These are phyloP conservation scores for Botrytis fragariae DNA, from an alignment of 2,329 filamentous ascomycete genomes.

Conservation along the genomic window DNA sequence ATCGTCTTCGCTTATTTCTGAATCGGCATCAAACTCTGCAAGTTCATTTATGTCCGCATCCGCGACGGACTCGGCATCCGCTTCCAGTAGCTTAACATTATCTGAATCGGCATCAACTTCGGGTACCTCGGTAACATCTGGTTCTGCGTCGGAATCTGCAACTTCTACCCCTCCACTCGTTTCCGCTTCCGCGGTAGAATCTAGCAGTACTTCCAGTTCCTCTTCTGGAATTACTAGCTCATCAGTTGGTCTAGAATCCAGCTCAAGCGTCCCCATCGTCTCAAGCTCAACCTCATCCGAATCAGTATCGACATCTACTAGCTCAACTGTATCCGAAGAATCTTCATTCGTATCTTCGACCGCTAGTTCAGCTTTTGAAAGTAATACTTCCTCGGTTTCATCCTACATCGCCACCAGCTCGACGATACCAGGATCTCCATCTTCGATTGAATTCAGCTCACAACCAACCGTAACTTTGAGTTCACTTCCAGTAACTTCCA, in stretches of 20 bases:
- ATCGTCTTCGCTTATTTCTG: neutral
- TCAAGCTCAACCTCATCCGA: neutral
- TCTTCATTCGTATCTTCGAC: neutral
- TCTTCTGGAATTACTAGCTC: neutral
- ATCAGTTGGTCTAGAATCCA: neutral
- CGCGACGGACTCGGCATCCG: neutral
- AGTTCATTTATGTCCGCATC: neutral
- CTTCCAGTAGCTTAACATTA: neutral
- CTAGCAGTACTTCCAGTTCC: too few species aligned
- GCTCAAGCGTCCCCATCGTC: neutral
- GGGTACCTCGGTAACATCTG: neutral
- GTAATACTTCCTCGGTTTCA: neutral
- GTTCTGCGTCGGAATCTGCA: neutral
- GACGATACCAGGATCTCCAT: neutral
- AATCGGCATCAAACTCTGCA: neutral
- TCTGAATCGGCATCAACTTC: neutral
- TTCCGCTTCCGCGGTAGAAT: neutral
- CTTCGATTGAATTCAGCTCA: neutral
- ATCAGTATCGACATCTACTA: neutral
- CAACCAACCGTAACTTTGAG: constrained; percentile 1
- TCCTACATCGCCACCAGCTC: neutral
- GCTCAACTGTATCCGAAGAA: neutral
- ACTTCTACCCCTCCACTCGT: neutral
- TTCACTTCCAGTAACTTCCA: neutral
- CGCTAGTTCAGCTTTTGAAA: neutral